phyloP scores from a whole-genome alignment of 2,329 filamentous ascomycete genomes.

The Neofusicoccum kwambonambiense region DNA sequence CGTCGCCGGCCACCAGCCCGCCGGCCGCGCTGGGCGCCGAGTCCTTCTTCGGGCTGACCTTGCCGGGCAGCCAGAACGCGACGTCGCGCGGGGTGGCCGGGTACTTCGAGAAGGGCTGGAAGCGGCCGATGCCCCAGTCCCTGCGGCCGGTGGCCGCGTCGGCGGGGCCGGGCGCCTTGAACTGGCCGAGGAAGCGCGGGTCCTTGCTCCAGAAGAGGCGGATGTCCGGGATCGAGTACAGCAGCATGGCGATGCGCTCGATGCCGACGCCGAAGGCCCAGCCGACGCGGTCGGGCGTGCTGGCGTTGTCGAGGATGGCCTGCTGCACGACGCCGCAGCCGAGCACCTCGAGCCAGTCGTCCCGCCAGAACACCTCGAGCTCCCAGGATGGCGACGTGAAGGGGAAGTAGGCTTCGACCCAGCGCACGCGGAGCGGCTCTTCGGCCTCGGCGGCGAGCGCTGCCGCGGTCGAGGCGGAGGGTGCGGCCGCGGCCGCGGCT shows the following conservation, averaged over 20 bases:
- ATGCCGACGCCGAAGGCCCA: constrained; percentile 97
- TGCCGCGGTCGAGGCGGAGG: constrained; percentile 30
- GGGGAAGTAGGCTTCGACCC: constrained; percentile 97
- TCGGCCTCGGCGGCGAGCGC: constrained; percentile 16
- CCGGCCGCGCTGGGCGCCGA: constrained; percentile 26
- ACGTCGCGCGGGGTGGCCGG: constrained; percentile 89
- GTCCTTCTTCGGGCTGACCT: constrained; percentile 23
- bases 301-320: constrained; percentile 73
- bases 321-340: constrained; percentile 92
- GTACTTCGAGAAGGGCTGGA: constrained; percentile 86
- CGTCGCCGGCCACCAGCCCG: constrained; percentile 38
- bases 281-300: constrained; percentile 71
- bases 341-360: constrained; percentile 92
- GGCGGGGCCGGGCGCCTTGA: constrained; percentile 47
- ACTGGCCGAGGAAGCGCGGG: constrained; percentile 81
- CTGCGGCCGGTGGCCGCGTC: background rate
- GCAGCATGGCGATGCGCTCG: constrained; percentile 93
- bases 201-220: constrained; percentile 94
- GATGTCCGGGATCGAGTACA: constrained; percentile 95
- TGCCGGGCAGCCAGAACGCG: constrained; percentile 74
- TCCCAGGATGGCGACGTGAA: constrained; percentile 97
- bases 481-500: constrained; percentile 52
- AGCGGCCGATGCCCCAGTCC: constrained; percentile 53
- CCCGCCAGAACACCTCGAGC: constrained; percentile 90
- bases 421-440: constrained; percentile 81